phyloP scores from a whole-genome alignment of 2,329 filamentous ascomycete species.

The Fusarium fujikuroi region DNA sequence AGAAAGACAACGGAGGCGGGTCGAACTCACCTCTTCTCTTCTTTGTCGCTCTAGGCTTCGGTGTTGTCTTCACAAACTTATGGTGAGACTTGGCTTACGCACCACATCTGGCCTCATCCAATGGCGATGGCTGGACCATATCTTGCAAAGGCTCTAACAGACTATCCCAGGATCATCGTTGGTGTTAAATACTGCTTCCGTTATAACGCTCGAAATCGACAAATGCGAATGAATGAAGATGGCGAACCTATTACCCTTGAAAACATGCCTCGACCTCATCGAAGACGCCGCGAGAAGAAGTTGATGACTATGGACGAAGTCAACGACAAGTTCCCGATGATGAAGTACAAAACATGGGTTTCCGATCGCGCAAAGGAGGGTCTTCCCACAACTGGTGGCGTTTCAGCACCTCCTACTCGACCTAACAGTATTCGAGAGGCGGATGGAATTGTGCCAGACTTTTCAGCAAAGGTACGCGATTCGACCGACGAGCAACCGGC shows the following conservation, averaged over 20 bases:
- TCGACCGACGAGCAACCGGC: conserved; percentile 56
- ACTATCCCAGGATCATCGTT: conserved; percentile 87
- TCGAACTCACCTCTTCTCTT: conserved; percentile 68
- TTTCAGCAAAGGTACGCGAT: conserved; percentile 57
- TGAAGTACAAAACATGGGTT: conserved; percentile 97
- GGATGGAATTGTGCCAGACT: conserved; percentile 63
- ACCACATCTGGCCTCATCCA: conserved; percentile 9
- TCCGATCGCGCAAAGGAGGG: conserved; percentile 84
- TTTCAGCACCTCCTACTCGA: conserved; percentile 78
- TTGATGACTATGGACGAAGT: conserved; percentile 99
- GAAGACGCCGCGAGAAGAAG: conserved; percentile 94
- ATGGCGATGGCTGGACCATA: conserved; percentile 70
- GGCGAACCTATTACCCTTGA: conserved; percentile 90
- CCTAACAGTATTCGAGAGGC: conserved; percentile 78
- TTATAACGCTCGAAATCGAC: conserved; percentile 93
- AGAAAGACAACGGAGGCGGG: conserved; percentile 42
- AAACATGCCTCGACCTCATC: conserved; percentile 84
- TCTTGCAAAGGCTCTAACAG: conserved; percentile 28
- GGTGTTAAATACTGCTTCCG: conserved; percentile 99
- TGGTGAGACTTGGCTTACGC: conserved; percentile 71
- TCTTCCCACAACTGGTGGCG: conserved; percentile 83
- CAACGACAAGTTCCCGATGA: conserved; percentile 94
- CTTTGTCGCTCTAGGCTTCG: conserved; percentile 95
- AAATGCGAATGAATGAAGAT: conserved; percentile 79
- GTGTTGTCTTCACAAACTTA: conserved; percentile 97